Base-by-base conservation (phyloP, 2,329 filamentous ascomycete species). In the Phaeosphaeriaceae sp. region DNA sequence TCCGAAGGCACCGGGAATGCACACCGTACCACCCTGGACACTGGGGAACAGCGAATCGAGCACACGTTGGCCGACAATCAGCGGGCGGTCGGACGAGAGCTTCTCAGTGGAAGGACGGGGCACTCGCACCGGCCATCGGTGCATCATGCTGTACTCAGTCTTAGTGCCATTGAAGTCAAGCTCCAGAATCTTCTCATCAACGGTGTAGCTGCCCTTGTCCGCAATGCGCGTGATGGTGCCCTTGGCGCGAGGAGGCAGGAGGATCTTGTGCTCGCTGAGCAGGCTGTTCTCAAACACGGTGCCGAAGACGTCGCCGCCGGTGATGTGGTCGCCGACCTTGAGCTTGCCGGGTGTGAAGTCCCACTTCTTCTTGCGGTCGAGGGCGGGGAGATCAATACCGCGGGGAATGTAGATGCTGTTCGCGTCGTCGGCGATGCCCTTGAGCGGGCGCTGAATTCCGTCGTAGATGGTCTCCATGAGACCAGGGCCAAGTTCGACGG, bases 401-500 rank as follows among this genome's bases (percentile, higher is more conserved):
- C 95, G 92, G 73, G 95, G 95, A 66, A 99, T 99, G 81, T 99
- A 99, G 80, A 99, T 99, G 80, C 91, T 93, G 75, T 92, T 84
- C 52, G 93, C 88, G 49, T 86, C 81, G 42, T 89, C 83, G 69
- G 92, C 84, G 73, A 99, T 99, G 67, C 87, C 89, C 81, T 90
- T 90, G 71, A 99, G 89, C 51, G 95, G 95, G 76, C 95, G 90
- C 81, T 99, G 95, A 74, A 99, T 99, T 83, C 95, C 95, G 79
- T 99, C 95, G 85, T 98, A 99, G 80, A 99, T 99, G 68, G 95
- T 97, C 83, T 98, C 94, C 87, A 99, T 92, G 79, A 99, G 84
- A 77, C 95, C 95, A 64, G 95, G 95, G 51, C 95, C 95, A 48
- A 99, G 90, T 81, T 99, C 95, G 80, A 99, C 95, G 57, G 95